Evolutionary conservation across 2,329 filamentous ascomycete species (phyloP).

Genomic region (Drechslerella stenobrocha): DNA sequence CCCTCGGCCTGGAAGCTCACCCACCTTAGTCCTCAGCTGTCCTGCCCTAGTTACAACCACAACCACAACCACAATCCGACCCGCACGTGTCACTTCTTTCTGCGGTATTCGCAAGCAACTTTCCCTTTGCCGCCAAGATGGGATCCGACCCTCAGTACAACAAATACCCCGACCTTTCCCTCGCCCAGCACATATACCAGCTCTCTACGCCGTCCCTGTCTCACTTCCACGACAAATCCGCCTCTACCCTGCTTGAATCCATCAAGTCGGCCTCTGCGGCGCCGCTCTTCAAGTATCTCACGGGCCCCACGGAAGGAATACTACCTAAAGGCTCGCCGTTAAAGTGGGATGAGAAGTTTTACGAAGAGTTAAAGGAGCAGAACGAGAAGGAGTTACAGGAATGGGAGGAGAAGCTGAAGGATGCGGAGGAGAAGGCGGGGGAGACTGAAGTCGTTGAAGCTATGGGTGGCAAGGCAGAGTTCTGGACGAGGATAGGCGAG

Average conservation of each 20-base stretch:
- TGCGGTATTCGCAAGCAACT: neutral
- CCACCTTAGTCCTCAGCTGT: neutral
- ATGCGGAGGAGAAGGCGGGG: slow-evolving; percentile 91
- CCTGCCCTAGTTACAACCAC: neutral
- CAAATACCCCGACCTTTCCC: slow-evolving; percentile 78
- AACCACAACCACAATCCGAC: neutral
- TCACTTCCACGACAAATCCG: slow-evolving; percentile 68
- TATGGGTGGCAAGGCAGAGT: slow-evolving; percentile 90
- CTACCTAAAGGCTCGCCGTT: slow-evolving; percentile 67
- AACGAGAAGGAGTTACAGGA: slow-evolving; percentile 76
- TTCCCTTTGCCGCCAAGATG: slow-evolving; percentile 27
- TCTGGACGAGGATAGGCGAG: slow-evolving; percentile 92
- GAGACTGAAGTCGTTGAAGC: slow-evolving; percentile 94
- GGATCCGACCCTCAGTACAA: slow-evolving; percentile 74
- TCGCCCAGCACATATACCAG: slow-evolving; percentile 83
- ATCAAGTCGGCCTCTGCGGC: slow-evolving; percentile 85
- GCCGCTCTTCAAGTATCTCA: slow-evolving; percentile 80
- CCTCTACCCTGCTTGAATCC: slow-evolving; percentile 77
- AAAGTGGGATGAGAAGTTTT: slow-evolving; percentile 88
- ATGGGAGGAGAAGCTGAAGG: slow-evolving; percentile 84
- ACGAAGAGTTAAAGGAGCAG: slow-evolving; percentile 73
- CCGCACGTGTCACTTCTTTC: neutral
- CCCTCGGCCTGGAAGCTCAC: too few relatives aligned
- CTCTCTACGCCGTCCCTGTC: slow-evolving; percentile 77
- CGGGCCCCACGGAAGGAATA: slow-evolving; percentile 71